phyloP scores from a whole-genome alignment of 495 filamentous ascomycete species.

The Margaritispora aquatica region DNA sequence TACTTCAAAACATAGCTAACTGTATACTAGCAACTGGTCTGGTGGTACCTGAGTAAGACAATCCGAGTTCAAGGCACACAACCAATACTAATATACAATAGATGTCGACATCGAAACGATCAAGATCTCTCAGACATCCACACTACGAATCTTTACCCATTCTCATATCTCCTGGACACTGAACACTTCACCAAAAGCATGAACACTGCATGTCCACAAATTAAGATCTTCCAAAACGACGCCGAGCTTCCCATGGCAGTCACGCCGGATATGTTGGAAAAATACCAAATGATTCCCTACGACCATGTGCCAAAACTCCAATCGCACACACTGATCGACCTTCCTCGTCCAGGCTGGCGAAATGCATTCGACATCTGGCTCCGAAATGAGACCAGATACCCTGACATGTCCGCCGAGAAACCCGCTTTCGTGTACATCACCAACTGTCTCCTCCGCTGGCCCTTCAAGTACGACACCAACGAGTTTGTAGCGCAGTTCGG shows the following conservation, averaged over 20 bases:
- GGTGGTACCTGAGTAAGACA: slow-evolving; percentile 32
- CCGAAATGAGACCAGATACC: background rate
- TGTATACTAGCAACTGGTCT: slow-evolving; percentile 29
- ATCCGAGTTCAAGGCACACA: no score
- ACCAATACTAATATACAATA: background rate
- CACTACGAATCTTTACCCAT: background rate
- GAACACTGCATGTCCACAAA: slow-evolving; percentile 30
- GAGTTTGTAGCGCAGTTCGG: slow-evolving; percentile 26
- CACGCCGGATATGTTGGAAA: background rate
- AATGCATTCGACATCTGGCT: background rate
- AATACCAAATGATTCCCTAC: background rate
- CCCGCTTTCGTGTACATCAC: slow-evolving; percentile 23
- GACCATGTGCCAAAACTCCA: background rate
- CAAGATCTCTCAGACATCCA: slow-evolving; percentile 18
- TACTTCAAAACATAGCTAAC: background rate
- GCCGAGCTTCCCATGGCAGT: background rate
- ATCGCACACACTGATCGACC: background rate
- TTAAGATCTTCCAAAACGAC: slow-evolving; percentile 22
- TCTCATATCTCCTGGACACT: slow-evolving; percentile 26
- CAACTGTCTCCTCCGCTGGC: slow-evolving; percentile 33
- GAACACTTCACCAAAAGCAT: slow-evolving; percentile 35
- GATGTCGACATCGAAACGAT: background rate
- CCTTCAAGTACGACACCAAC: slow-evolving; percentile 21
- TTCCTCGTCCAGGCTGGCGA: background rate
- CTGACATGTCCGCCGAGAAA: background rate